Base-by-base conservation (phyloP, 441 rosid genomes). In the Macaranga tanarius region DNA sequence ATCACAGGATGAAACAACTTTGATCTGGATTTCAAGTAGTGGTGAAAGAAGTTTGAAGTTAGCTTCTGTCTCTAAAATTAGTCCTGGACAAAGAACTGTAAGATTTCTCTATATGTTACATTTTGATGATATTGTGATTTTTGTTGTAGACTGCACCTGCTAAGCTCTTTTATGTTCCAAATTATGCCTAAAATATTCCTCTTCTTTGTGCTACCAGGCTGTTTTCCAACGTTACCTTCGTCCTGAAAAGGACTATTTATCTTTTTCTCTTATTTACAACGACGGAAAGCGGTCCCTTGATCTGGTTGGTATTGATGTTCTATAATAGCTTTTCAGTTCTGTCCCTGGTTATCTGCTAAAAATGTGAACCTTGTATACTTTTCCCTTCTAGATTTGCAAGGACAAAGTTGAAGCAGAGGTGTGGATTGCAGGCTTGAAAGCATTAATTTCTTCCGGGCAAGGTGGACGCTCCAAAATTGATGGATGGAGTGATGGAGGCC, bases 61-160 rank as follows among this genome's bases (percentile, higher is more conserved):
- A 81, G 83, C 97, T 13, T 84, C 89, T 65, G 90, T 92, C 65
- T 87, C 91, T 74, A 92, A 82, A 85, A 88, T 92, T 75, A 84
- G 91, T 81, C 97, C 97, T 70, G 97, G 99, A 80, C 99, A 95
- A 84, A 82, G 97, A 95, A 95, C 97, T 85, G 99, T 95, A 84
- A 86, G 82, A 70, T 84, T 77, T 79, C 75, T 71, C 10, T 73
- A 22, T 74, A 25, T 50, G 11, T 67, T 42, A 31, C 15, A 31
- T 25, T 60, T 59, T 67, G 15, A 31, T 61, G 57, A 54, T 64
- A 31, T 75, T 48, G 19, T 67, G 57, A n/a, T 60, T 45, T 51
- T 44, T 76, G 19, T 60, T 40, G 31, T 57, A 28, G 70, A 31
- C 54, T 56, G 31, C 16, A 34, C 13, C 34, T 40, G 15, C 51